Base-by-base conservation (phyloP, 1,284 basidiomycete species). In the Caloboletus firmus region DNA sequence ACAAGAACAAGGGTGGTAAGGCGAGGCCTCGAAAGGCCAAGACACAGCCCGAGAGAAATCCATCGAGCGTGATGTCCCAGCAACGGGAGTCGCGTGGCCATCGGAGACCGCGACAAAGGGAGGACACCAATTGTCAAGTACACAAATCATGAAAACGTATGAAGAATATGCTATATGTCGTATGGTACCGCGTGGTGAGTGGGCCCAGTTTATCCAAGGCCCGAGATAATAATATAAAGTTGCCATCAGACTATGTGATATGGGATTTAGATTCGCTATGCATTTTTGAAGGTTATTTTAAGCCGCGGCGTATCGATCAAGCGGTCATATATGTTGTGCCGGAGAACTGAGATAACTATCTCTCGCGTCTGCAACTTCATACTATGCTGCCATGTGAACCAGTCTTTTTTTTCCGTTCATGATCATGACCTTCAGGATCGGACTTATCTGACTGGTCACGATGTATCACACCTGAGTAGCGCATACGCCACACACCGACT, bases 11-110 rank as follows among this genome's bases (percentile, higher is more conserved):
- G 32, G 47, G 54, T 6, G 37, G 43, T 0, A 59, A 43, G 45
- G n/a, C 36, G 15, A 45, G 36, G 20, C 5, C 49, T 10, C 46
- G 52, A 4, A 65, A 52, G 54, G 18, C 20, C 28, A 63, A 51
- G 51, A 52, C 22, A 17, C 62, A 45, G 7, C 7, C 43, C 0
- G 45, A 31, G 26, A 17, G 39, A 13, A 31, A 20, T n/a, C 15
- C 44, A 7, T 35, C 44, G 6, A 28, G 43, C 2, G 22, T 15
- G 30, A 39, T 26, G n/a, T 30, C 40, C 17, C 45, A 35, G 12
- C 59, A 54, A 26, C 53, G 30, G 8, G 51, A 56, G 45, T 31
- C 45, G 18, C 45, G 22, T 43, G 40, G 45, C 5, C 43, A 52
- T 28, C 28, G 37, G 22, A 45, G 32, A 20, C 39, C 22, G 18